These are phyloP conservation scores for Ligustrum vulgare DNA, from an alignment of 257 asterid species.

Conservation along the genomic window DNA sequence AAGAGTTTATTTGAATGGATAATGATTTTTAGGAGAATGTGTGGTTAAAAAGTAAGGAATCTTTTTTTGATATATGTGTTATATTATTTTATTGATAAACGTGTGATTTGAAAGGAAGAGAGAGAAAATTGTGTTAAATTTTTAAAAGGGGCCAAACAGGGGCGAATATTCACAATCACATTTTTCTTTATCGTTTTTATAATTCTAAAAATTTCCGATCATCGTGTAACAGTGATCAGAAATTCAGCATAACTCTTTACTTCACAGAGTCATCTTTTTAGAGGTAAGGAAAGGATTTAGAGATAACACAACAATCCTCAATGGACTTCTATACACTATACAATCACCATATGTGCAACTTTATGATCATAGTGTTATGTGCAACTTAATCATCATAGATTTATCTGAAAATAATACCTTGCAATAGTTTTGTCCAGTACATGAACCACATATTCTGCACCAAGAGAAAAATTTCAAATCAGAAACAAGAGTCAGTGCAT, in stretches of 20 bases:
- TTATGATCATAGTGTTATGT: not conserved
- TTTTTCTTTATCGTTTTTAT: not conserved
- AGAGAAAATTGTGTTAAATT: too few relatives aligned
- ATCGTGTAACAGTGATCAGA: not conserved
- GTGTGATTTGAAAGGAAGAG: too few relatives aligned
- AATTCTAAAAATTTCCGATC: not conserved
- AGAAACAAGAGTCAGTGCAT: not conserved
- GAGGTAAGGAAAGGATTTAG: not conserved
- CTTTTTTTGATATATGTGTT: too few relatives aligned
- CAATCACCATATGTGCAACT: not conserved
- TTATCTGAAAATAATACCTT: slow-evolving; percentile 44
- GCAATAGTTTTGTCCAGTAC: slow-evolving; percentile 78
- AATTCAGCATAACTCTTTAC: not conserved
- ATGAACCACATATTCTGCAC: slow-evolving; percentile 79
- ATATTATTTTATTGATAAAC: too few relatives aligned
- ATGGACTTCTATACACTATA: not conserved
- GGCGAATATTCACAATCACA: not conserved
- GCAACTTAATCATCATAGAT: slow-evolving; percentile 1
- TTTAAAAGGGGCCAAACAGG: too few relatives aligned
- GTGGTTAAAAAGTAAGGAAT: too few relatives aligned
- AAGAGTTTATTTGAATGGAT: too few relatives aligned
- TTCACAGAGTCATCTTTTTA: not conserved
- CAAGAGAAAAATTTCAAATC: slow-evolving; percentile 17
- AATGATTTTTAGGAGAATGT: too few relatives aligned
- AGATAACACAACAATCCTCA: not conserved